phyloP scores from a whole-genome alignment of 495 filamentous ascomycete genomes.

The Thozetella sp. region DNA sequence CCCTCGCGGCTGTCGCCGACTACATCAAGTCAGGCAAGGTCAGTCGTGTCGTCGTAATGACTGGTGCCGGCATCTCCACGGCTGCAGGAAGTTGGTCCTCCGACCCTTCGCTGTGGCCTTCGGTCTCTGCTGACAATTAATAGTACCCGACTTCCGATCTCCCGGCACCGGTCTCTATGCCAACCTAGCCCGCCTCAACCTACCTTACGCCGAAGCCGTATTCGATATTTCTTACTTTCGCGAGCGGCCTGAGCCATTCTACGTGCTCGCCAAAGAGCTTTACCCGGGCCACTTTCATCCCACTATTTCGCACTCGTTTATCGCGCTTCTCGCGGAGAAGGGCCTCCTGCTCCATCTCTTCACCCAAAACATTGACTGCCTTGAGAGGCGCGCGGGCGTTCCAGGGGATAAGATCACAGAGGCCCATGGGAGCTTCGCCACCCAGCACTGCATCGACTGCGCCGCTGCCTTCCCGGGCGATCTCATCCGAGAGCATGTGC shows the following conservation, averaged over 20 bases:
- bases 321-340: slow-evolving; percentile 72
- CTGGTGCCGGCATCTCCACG: slow-evolving; percentile 64
- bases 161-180: slow-evolving; percentile 78
- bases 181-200: slow-evolving; percentile 80
- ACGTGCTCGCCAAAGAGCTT: slow-evolving; percentile 84
- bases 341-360: slow-evolving; percentile 81
- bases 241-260: slow-evolving; percentile 85
- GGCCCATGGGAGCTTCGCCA: slow-evolving; percentile 93
- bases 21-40: slow-evolving; percentile 71
- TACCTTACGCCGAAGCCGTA: slow-evolving; percentile 77
- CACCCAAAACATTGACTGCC: slow-evolving; percentile 96
- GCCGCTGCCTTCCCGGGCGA: slow-evolving; percentile 67
- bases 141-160: slow-evolving; percentile 75
- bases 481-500: slow-evolving; percentile 69
- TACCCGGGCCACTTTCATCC: slow-evolving; percentile 91
- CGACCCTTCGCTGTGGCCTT: background rate
- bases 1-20: slow-evolving; percentile 70
- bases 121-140: slow-evolving; percentile 21
- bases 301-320: slow-evolving; percentile 84
- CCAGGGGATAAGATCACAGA: slow-evolving; percentile 81
- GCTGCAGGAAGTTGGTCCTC: slow-evolving; percentile 52
- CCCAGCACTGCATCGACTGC: slow-evolving; percentile 90
- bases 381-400: slow-evolving; percentile 87
- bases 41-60: slow-evolving; percentile 79
- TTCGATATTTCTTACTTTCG: slow-evolving; percentile 91